These are phyloP conservation scores for Talaromyces sp. DNA, from an alignment of 2,329 filamentous ascomycete species.

Conservation along the genomic window DNA sequence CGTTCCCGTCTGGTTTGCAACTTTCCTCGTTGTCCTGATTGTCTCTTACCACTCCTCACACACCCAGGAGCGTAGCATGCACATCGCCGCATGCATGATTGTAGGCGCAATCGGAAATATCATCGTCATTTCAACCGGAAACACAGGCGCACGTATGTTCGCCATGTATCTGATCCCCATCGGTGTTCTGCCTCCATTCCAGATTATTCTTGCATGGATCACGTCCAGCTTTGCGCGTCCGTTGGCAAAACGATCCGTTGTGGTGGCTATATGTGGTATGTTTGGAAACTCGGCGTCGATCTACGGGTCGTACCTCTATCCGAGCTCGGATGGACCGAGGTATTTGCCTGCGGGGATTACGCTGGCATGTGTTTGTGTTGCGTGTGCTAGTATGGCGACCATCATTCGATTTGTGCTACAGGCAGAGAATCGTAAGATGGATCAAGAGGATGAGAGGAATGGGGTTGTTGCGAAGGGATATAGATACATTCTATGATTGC, in stretches of 20 bases:
- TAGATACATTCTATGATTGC: conserved; percentile 15
- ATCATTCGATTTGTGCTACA: background rate
- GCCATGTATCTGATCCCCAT: background rate
- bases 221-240: background rate
- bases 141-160: background rate
- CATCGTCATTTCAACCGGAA: background rate
- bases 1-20: too few relatives aligned
- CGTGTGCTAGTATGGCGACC: background rate
- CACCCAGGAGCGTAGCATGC: too few relatives aligned
- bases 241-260: background rate
- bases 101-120: background rate
- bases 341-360: background rate
- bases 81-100: too few relatives aligned
- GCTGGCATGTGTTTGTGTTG: background rate
- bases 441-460: background rate
- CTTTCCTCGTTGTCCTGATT: too few relatives aligned
- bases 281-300: background rate
- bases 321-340: background rate
- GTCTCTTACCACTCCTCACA: too few relatives aligned
- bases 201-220: background rate
- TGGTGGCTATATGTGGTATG: background rate
- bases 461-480: background rate
- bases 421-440: background rate
- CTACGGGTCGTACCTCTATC: background rate
- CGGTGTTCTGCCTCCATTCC: background rate